Conservation (phyloP, 495 filamentous ascomycete species). For the Talaromyces thailandensis region DNA sequence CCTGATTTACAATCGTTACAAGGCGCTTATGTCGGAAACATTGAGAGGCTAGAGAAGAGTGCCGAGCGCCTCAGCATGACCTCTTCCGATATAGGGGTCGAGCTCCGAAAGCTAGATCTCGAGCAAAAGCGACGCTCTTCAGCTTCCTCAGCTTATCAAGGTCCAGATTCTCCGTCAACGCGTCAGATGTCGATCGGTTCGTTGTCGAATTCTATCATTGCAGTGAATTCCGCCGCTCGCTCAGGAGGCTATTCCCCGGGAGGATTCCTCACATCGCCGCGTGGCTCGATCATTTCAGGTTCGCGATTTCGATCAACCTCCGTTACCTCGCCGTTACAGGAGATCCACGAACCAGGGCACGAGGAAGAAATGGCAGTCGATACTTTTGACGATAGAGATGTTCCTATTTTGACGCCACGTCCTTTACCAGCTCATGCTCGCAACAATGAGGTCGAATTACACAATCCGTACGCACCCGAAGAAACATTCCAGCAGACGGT, state of each 20-base stretch:
- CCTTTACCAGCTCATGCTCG: slow-evolving; percentile 18
- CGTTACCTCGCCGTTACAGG: slow-evolving; percentile 39
- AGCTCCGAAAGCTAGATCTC: slow-evolving; percentile 69
- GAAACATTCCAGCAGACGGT: slow-evolving; percentile 11
- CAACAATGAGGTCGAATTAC: slow-evolving; percentile 12
- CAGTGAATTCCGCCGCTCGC: slow-evolving; percentile 55
- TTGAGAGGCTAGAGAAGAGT: slow-evolving; percentile 72
- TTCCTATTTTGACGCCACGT: slow-evolving; percentile 17
- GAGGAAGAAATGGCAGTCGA: slow-evolving; percentile 26
- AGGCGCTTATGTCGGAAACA: slow-evolving; percentile 65
- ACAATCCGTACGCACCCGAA: slow-evolving; percentile 10
- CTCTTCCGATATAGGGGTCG: slow-evolving; percentile 68
- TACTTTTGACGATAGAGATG: slow-evolving; percentile 4
- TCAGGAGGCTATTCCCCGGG: slow-evolving; percentile 64
- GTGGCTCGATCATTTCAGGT: slow-evolving; percentile 49
- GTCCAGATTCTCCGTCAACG: slow-evolving; percentile 42
- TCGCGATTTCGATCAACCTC: slow-evolving; percentile 52
- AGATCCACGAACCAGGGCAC: slow-evolving; percentile 41
- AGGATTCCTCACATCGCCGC: slow-evolving; percentile 57
- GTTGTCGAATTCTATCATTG: slow-evolving; percentile 55
- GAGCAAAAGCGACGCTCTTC: slow-evolving; percentile 57
- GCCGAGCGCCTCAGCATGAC: slow-evolving; percentile 74
- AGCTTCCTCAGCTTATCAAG: slow-evolving; percentile 28
- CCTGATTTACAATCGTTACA: slow-evolving; percentile 68
- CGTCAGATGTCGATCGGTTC: slow-evolving; percentile 45